These are phyloP conservation scores for Polygonum aviculare DNA, from an alignment of 148 eudicot genomes.

Conservation along the genomic window DNA sequence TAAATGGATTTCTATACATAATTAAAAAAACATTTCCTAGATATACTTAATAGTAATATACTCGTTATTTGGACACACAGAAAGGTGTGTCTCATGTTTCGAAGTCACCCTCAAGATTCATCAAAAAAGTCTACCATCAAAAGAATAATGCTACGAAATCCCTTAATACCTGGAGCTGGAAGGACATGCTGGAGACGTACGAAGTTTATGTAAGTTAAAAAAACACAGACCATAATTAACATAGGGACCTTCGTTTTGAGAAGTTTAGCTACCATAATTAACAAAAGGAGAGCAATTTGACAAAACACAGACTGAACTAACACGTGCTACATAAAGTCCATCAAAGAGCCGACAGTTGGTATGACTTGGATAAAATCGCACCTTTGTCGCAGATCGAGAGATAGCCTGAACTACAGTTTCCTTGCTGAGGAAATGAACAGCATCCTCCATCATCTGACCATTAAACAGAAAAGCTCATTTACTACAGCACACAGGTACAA, in stretches of 20 bases:
- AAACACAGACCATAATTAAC: too few species aligned
- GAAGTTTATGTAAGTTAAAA: background rate
- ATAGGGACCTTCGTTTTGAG: background rate
- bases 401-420: constrained; percentile 94
- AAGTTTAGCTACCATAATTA: background rate
- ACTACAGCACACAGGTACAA: background rate
- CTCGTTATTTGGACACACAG: background rate
- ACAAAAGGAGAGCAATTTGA: background rate
- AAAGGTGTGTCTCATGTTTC: background rate
- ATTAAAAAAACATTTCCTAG: background rate
- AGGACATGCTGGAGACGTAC: background rate
- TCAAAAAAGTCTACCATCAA: background rate
- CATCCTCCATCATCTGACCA: constrained; percentile 95
- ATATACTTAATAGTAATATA: background rate
- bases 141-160: background rate
- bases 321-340: background rate
- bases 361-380: constrained; percentile 12
- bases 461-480: background rate
- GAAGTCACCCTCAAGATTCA: background rate
- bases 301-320: background rate
- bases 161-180: background rate
- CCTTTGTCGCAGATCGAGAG: constrained; percentile 97
- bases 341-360: background rate
- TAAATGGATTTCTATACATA: too few species aligned
- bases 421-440: constrained; percentile 90